Evolutionary conservation across 192 early-diverging fungal genomes (phyloP).

Genomic region (Dissophora ornata): DNA sequence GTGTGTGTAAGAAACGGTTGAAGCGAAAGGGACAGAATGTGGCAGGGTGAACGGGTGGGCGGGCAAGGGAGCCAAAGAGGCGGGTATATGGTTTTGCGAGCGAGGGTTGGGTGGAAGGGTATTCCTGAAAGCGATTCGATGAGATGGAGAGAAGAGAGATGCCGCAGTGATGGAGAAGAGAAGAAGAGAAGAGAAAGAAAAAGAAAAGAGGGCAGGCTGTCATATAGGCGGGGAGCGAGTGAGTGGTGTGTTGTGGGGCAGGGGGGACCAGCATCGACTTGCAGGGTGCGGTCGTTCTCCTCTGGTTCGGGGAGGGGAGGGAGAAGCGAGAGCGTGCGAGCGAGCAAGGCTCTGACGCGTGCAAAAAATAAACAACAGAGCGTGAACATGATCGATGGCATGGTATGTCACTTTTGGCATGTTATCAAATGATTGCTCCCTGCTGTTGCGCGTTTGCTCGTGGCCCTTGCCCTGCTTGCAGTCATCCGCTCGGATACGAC

Average conservation of each 20-base stretch:
- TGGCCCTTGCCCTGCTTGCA: no score
- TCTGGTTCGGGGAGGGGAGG: no score
- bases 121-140: neutral
- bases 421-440: conserved; percentile 4
- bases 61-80: neutral
- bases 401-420: neutral
- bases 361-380: neutral
- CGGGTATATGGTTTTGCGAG: neutral
- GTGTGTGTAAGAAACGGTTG: neutral
- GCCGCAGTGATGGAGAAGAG: conserved; percentile 6
- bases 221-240: neutral
- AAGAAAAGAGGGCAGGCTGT: neutral
- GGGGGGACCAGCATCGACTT: neutral
- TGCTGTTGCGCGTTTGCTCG: no score
- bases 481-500: no score
- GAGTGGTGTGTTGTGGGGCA: neutral
- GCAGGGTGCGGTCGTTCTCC: no score
- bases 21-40: neutral
- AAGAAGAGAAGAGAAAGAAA: conserved; percentile 3
- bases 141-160: neutral
- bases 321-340: neutral
- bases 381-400: neutral
- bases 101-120: neutral
- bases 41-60: neutral
- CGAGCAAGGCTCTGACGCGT: neutral